Percentiles rank a stretch among this genome's conserved stretches.
Conservation (phyloP, 805 yeast species). For the Pichia manshurica region DNA sequence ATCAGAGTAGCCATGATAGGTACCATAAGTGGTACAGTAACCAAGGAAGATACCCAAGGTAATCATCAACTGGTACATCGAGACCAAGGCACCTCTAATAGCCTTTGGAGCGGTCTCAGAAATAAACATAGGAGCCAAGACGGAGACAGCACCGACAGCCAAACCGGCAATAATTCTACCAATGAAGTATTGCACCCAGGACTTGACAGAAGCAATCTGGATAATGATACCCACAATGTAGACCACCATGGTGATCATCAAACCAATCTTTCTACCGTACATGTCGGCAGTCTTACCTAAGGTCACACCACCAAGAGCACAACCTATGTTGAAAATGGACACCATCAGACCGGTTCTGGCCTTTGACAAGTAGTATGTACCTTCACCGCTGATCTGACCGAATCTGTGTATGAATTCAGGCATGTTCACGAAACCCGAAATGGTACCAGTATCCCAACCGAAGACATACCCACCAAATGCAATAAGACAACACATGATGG, state of each 20-base stretch:
- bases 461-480: slow-evolving; percentile 76
- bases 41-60: slow-evolving; percentile 70
- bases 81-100: slow-evolving; percentile 65
- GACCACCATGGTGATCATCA: slow-evolving; percentile 47
- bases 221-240: slow-evolving; percentile 57
- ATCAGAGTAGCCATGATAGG: slow-evolving; percentile 42
- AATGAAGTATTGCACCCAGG: slow-evolving; percentile 60
- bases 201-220: slow-evolving; percentile 48
- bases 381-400: slow-evolving; percentile 40
- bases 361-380: slow-evolving; percentile 40
- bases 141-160: slow-evolving; percentile 51
- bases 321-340: slow-evolving; percentile 64
- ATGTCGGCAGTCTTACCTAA: slow-evolving; percentile 53
- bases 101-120: slow-evolving; percentile 67
- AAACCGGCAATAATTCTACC: slow-evolving; percentile 57
- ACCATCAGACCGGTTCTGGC: slow-evolving; percentile 58
- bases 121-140: slow-evolving; percentile 52
- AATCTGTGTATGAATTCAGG: slow-evolving; percentile 48
- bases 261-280: slow-evolving; percentile 54
- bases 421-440: slow-evolving; percentile 67
- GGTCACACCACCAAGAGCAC: slow-evolving; percentile 66
- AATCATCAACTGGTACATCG: slow-evolving; percentile 63
- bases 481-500: slow-evolving; percentile 44
- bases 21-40: slow-evolving; percentile 61
- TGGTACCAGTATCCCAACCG: slow-evolving; percentile 77